Conservation (phyloP, 2,329 filamentous ascomycete species). For the Corynespora cassiicola region DNA sequence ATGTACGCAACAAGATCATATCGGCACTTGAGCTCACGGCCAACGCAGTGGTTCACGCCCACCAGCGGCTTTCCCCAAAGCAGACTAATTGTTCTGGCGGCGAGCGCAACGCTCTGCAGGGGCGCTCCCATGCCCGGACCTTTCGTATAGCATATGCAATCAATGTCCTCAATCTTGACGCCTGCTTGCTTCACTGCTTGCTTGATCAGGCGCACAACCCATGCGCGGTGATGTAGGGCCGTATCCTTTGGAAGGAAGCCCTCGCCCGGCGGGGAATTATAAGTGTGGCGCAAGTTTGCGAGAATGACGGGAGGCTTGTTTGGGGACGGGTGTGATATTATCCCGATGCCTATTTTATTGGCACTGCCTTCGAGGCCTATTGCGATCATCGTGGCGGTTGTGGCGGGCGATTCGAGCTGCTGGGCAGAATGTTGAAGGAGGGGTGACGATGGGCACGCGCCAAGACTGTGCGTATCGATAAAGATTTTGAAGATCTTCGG, state of each 20-base stretch:
- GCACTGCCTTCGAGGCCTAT: constrained; percentile 89
- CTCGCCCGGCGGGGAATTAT: constrained; percentile 86
- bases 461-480: constrained; percentile 22
- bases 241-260: constrained; percentile 98
- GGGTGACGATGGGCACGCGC: constrained; percentile 21
- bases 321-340: constrained; percentile 77
- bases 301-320: constrained; percentile 66
- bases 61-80: constrained; percentile 90
- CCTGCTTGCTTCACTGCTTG: constrained; percentile 75
- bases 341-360: constrained; percentile 94
- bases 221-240: constrained; percentile 85
- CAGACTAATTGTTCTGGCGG: constrained; percentile 78
- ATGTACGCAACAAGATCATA: background rate
- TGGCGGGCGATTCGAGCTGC: constrained; percentile 1
- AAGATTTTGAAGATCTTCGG: constrained; percentile 8
- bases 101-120: constrained; percentile 83
- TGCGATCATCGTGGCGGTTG: constrained; percentile 61
- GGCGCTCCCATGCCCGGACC: constrained; percentile 97
- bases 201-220: constrained; percentile 83
- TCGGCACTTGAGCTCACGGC: constrained; percentile 59
- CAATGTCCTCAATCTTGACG: constrained; percentile 65
- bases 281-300: constrained; percentile 94
- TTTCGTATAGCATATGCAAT: constrained; percentile 94
- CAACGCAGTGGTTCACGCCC: constrained; percentile 97
- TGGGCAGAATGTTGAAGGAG: constrained; percentile 18